Percentiles rank a stretch among this genome's conserved stretches.
Evolutionary conservation across 345 rosid species (phyloP).

Genomic region (Eucalyptus erythrocorys): DNA sequence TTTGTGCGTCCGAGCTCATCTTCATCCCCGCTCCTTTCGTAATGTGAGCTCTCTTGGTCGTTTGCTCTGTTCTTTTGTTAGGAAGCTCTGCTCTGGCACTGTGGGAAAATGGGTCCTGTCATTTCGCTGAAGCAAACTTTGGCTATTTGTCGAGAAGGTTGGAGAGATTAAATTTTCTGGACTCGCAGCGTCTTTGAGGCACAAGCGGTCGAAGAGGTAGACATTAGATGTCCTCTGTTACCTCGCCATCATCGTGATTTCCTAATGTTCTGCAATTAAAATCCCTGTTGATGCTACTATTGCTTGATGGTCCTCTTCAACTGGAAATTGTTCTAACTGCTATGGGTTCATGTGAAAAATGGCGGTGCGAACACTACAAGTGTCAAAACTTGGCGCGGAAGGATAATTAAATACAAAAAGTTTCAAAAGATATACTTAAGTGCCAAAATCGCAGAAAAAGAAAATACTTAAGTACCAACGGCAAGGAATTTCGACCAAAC

Average conservation of each 20-base stretch:
- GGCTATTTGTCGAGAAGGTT: slow-evolving; percentile 21
- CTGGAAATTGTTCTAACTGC: slow-evolving; percentile 7
- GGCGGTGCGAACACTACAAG: too few relatives aligned
- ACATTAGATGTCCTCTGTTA: not conserved
- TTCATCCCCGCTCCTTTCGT: not conserved
- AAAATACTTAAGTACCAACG: too few relatives aligned
- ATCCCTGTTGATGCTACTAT: not conserved
- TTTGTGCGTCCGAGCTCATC: not conserved
- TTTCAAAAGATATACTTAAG: too few relatives aligned
- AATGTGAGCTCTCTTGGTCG: slow-evolving; percentile 3
- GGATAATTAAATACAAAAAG: too few relatives aligned
- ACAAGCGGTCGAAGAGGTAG: slow-evolving; percentile 89
- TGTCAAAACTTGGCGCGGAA: too few relatives aligned
- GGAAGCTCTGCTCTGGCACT: not conserved
- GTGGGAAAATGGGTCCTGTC: not conserved
- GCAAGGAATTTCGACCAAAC: too few relatives aligned
- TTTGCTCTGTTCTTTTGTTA: not conserved
- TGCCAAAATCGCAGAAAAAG: too few relatives aligned
- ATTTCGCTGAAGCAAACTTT: not conserved
- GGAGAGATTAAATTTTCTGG: slow-evolving; percentile 39
- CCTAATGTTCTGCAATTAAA: not conserved
- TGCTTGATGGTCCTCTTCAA: slow-evolving; percentile 11
- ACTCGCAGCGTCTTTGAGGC: slow-evolving; percentile 11
- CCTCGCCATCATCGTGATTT: slow-evolving; percentile 5
- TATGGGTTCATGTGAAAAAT: slow-evolving; percentile 15